These are phyloP conservation scores for Penicillium sp. DNA, from an alignment of 2,329 filamentous ascomycete genomes.

Conservation along the genomic window DNA sequence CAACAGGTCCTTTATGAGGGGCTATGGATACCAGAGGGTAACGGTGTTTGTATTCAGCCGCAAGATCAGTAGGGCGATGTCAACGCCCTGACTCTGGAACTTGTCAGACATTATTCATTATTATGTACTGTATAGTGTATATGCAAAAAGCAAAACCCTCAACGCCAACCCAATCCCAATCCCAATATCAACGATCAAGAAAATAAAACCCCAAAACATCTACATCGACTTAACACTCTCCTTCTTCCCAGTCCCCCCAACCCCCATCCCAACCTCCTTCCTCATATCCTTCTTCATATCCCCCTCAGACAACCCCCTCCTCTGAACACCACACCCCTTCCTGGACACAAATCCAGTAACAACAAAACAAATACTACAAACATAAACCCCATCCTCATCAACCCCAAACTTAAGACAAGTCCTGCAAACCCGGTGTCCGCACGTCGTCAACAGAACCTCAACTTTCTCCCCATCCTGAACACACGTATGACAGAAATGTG, in stretches of 20 bases:
- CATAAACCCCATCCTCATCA: constrained; percentile 15
- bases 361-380: constrained; percentile 24
- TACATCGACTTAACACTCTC: background rate
- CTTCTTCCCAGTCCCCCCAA: background rate
- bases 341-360: constrained; percentile 13
- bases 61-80: no score
- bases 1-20: no score
- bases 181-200: background rate
- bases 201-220: background rate
- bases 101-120: no score
- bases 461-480: constrained; percentile 14
- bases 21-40: no score
- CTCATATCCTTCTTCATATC: background rate
- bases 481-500: constrained; percentile 27
- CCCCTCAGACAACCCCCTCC: constrained; percentile 9
- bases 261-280: background rate
- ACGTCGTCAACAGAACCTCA: constrained; percentile 21
- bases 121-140: no score
- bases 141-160: background rate
- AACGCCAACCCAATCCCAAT: background rate
- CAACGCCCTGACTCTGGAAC: no score
- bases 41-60: no score
- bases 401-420: constrained; percentile 20
- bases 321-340: constrained; percentile 4
- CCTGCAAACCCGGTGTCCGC: constrained; percentile 22